Percentiles rank a stretch among this genome's conserved stretches.
phyloP scores from a whole-genome alignment of 1,284 basidiomycete species.

The Caloboletus firmus region DNA sequence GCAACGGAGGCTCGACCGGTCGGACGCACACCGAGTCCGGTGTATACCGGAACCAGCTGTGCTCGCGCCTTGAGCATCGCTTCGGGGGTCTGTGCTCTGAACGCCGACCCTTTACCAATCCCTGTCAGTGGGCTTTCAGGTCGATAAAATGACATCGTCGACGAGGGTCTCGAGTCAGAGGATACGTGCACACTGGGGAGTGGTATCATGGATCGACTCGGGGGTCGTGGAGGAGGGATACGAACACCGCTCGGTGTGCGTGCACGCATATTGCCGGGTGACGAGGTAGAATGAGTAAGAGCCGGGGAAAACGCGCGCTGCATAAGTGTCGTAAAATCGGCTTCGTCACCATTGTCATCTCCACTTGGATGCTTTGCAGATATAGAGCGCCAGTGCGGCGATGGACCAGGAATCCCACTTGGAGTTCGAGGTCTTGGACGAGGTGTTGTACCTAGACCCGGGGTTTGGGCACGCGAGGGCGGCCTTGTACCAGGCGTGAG shows the following conservation, averaged over 20 bases:
- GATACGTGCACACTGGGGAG: conserved; percentile 70
- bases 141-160: conserved; percentile 67
- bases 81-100: conserved; percentile 71
- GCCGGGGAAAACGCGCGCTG: conserved; percentile 68
- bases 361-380: conserved; percentile 48
- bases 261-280: conserved; percentile 37
- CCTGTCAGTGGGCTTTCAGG: conserved; percentile 53
- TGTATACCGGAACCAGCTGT: conserved; percentile 55
- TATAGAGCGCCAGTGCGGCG: conserved; percentile 47
- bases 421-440: conserved; percentile 74
- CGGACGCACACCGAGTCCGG: conserved; percentile 41
- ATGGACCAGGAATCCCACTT: conserved; percentile 68
- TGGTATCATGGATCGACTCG: conserved; percentile 80
- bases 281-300: conserved; percentile 40
- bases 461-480: conserved; percentile 39
- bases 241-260: conserved; percentile 42
- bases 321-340: conserved; percentile 43
- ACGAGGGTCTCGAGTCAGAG: conserved; percentile 66
- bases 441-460: conserved; percentile 45
- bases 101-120: conserved; percentile 37
- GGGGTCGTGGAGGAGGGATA: conserved; percentile 64
- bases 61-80: conserved; percentile 54
- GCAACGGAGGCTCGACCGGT: conserved; percentile 42
- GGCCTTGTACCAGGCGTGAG: conserved; percentile 46
- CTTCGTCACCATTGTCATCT: conserved; percentile 56